Base-by-base conservation (phyloP, 176 grass and related monocot genomes). In the Oryza glaberrima region DNA sequence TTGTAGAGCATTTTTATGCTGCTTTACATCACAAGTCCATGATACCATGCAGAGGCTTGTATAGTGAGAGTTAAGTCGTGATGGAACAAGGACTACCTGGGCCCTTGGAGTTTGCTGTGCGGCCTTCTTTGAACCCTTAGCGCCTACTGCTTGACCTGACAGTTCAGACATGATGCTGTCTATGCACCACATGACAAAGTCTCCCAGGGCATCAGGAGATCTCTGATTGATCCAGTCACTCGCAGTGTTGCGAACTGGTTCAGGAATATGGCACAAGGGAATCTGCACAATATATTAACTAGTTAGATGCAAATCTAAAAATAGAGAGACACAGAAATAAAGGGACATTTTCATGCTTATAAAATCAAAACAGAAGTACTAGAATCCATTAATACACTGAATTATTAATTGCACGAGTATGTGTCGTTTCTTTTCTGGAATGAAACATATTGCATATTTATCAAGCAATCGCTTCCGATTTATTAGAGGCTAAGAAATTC, bases 181-280 rank as follows among this genome's bases (percentile, higher is more conserved):
- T 81, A 94, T 77, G 75, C 91, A 96, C 97, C 97, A 99, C 76
- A 96, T 73, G 72, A 96, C 71, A 85, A 99, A 99, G 34, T 96
- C 92, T 71, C 82, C 88, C 66, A 99, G 61, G 30, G 90, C 86
- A 54, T 99, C 97, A 22, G 79, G 70, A 65, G 93, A 92, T 81
- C 88, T 99, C 61, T 92, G 84, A 58, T 28, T 88, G 51, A 99
- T 88, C 94, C 94, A 99, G 48, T 99, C 88, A 77, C 81, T 82
- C 5, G 97, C 78, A 4, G 65, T 91, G 82, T 96, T 99, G 86
- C 87, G 86, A 81, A 99, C 90, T 75, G 90, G 74, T 60, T 96
- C 97, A 45, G 94, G 88, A 69, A 99, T 88, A 81, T 99, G 69
- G 84, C 72, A 89, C 78, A 99, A 19, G 6, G 97, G 97, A 26